These are phyloP conservation scores for Alternaria burnsii DNA, from an alignment of 2,329 filamentous ascomycete genomes.

Conservation along the genomic window DNA sequence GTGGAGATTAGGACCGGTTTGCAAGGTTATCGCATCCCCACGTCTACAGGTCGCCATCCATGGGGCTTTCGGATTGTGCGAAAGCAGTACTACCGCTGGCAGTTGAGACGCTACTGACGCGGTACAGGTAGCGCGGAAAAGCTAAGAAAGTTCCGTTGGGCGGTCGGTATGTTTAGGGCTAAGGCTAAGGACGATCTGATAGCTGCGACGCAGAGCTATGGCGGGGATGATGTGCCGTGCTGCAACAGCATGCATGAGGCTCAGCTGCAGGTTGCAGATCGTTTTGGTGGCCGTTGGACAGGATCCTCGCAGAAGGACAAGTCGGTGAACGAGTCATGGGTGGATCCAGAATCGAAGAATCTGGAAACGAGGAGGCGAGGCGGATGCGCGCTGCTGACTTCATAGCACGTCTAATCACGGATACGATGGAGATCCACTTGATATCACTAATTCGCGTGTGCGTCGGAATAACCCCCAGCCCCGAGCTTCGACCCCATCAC, in stretches of 20 bases:
- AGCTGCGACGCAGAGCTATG: constrained; percentile 6
- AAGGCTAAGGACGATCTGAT: constrained; percentile 11
- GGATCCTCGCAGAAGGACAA: constrained; percentile 8
- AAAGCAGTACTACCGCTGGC: constrained; percentile 11
- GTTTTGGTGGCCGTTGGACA: constrained; percentile 19
- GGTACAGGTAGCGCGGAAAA: constrained; percentile 10
- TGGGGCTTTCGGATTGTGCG: constrained; percentile 10
- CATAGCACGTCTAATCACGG: neutral
- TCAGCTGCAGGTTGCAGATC: constrained; percentile 16
- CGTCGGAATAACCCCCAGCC: constrained; percentile 5
- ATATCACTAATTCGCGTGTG: neutral
- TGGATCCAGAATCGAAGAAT: constrained; percentile 1
- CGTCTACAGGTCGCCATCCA: neutral
- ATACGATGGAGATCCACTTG: constrained; percentile 2
- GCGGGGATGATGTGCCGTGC: constrained; percentile 18
- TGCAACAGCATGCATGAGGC: constrained; percentile 13
- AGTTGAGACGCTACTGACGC: constrained; percentile 7
- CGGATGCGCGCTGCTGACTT: neutral
- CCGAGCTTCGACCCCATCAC: neutral
- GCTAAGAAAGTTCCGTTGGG: constrained; percentile 7
- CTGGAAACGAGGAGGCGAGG: constrained; percentile 7
- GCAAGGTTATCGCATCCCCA: neutral
- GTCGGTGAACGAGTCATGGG: constrained; percentile 20
- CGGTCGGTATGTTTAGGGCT: constrained; percentile 8
- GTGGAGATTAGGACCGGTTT: constrained; percentile 4